phyloP scores from a whole-genome alignment of 768 basidiomycete species.

The Trametes sanguinea region DNA sequence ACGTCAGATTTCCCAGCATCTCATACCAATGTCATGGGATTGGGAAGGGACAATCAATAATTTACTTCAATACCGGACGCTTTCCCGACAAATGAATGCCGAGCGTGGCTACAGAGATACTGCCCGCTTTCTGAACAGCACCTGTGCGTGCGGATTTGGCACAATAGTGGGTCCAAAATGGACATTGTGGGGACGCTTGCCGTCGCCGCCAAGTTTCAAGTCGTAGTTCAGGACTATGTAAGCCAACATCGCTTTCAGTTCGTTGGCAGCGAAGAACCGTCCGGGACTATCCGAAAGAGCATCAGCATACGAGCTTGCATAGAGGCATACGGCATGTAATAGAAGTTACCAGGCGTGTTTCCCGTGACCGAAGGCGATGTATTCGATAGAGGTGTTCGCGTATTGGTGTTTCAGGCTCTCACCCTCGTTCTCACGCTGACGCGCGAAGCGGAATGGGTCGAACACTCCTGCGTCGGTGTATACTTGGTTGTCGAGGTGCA shows the following conservation, averaged over 20 bases:
- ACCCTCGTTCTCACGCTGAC: conserved; percentile 35
- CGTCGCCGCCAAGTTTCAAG: conserved; percentile 27
- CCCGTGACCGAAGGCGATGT: conserved; percentile 31
- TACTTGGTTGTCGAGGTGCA: conserved; percentile 28
- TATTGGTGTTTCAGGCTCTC: conserved; percentile 38
- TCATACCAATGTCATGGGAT: too few relatives aligned
- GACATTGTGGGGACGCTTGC: conserved; percentile 23
- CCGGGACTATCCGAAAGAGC: conserved; percentile 32
- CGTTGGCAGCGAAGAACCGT: conserved; percentile 37
- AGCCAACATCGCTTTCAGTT: conserved; percentile 39
- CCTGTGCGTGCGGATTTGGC: conserved; percentile 23
- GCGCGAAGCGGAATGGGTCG: conserved; percentile 51
- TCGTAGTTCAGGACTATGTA: conserved; percentile 35
- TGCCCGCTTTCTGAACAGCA: conserved; percentile 27
- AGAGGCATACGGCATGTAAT: not conserved
- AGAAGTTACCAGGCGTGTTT: conserved; percentile 34
- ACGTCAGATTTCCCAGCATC: too few relatives aligned
- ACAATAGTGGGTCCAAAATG: conserved; percentile 21
- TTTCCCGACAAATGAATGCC: too few relatives aligned
- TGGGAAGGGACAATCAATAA: too few relatives aligned
- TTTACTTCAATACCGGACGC: too few relatives aligned
- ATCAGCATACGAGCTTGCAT: too few relatives aligned
- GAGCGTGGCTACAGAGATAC: not conserved
- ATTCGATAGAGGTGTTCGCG: conserved; percentile 33
- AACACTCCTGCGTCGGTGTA: conserved; percentile 34